These are phyloP conservation scores for Termitomyces sp. DNA, from an alignment of 768 basidiomycete species.

Conservation along the genomic window DNA sequence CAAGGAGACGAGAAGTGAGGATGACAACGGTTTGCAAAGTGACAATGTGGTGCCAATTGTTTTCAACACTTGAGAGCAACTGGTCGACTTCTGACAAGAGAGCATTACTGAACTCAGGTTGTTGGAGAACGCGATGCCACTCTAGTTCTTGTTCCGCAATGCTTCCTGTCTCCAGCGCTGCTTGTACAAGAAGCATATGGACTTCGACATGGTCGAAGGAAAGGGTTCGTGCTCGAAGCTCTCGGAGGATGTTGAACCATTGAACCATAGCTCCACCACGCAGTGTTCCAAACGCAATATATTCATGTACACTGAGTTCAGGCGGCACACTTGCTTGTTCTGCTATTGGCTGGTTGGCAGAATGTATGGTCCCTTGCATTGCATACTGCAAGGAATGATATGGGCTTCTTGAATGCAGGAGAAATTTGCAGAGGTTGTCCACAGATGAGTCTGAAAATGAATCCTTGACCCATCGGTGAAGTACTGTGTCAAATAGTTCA, in stretches of 20 bases:
- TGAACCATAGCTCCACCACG: constrained; percentile 40
- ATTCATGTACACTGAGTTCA: constrained; percentile 39
- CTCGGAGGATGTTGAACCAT: constrained; percentile 46
- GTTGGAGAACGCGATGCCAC: constrained; percentile 36
- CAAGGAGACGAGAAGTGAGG: constrained; percentile 30
- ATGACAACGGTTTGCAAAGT: constrained; percentile 26
- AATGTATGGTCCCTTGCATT: constrained; percentile 28
- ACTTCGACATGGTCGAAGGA: constrained; percentile 34
- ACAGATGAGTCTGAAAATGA: constrained; percentile 14
- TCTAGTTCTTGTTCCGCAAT: constrained; percentile 8
- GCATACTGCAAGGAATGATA: constrained; percentile 32
- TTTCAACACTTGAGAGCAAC: constrained; percentile 27
- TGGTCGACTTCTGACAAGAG: constrained; percentile 30
- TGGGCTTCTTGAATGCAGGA: constrained; percentile 10
- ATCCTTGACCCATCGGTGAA: constrained; percentile 1
- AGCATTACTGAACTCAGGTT: constrained; percentile 25
- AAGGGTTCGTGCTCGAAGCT: constrained; percentile 32
- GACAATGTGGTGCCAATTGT: constrained; percentile 33
- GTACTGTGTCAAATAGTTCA: constrained; percentile 21
- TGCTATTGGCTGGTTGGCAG: constrained; percentile 37
- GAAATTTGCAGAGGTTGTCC: constrained; percentile 25
- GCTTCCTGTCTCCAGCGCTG: constrained; percentile 37
- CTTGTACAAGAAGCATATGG: constrained; percentile 35
- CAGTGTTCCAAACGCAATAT: constrained; percentile 35
- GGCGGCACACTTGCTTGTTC: constrained; percentile 33